phyloP scores from a whole-genome alignment of 805 yeast species.

The Saccharomycopsis babjevae region DNA sequence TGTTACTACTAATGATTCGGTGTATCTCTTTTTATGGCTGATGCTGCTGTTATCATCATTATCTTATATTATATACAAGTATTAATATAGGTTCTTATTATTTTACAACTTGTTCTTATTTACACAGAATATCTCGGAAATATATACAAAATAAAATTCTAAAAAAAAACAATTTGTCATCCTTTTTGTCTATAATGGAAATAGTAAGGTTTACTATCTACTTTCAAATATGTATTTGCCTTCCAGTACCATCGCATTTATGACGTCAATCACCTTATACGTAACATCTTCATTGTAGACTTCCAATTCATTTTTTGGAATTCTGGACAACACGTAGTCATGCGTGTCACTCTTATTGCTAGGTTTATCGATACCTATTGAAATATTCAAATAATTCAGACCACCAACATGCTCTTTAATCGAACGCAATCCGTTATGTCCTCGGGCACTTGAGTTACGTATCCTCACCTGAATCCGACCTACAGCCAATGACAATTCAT shows the following conservation, averaged over 20 bases:
- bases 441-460: constrained; percentile 57
- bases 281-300: neutral
- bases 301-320: constrained; percentile 36
- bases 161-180: neutral
- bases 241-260: neutral
- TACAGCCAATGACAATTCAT: constrained; percentile 57
- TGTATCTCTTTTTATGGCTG: neutral
- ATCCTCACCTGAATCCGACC: constrained; percentile 59
- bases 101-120: neutral
- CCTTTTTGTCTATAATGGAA: neutral
- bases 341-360: constrained; percentile 28
- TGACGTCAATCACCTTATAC: neutral
- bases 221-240: neutral
- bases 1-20: too few species aligned
- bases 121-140: neutral
- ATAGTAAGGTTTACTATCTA: neutral
- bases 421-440: constrained; percentile 76
- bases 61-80: neutral
- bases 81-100: neutral
- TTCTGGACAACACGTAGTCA: constrained; percentile 50
- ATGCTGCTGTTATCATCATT: neutral
- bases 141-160: neutral
- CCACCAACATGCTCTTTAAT: constrained; percentile 37
- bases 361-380: constrained; percentile 77
- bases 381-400: constrained; percentile 47